phyloP scores from a whole-genome alignment of 495 filamentous ascomycete genomes.

The Oleoguttula mirabilis region DNA sequence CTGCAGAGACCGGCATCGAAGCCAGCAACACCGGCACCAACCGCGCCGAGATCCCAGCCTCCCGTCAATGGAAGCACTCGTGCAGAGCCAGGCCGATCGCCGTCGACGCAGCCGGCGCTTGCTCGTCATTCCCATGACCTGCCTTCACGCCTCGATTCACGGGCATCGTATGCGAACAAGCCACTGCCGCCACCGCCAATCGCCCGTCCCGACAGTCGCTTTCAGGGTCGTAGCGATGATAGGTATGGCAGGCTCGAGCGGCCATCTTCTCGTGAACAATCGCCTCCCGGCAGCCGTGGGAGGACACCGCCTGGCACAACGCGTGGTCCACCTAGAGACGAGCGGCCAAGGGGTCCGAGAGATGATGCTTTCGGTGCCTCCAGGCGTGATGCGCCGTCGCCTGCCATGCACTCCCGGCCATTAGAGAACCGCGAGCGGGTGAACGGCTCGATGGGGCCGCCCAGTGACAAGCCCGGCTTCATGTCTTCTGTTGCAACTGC shows the following conservation, averaged over 20 bases:
- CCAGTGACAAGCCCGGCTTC: constrained; percentile 2
- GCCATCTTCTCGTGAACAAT: constrained; percentile 22
- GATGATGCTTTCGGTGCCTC: constrained; percentile 17
- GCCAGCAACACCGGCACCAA: constrained; percentile 10
- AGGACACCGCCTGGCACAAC: constrained; percentile 20
- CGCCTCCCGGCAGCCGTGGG: constrained; percentile 21
- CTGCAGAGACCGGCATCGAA: constrained; percentile 4
- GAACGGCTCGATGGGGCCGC: constrained; percentile 17
- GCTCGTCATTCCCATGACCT: constrained; percentile 4
- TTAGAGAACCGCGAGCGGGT: constrained; percentile 1
- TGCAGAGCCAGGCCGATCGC: background rate
- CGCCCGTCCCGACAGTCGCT: constrained; percentile 1
- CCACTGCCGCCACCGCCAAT: constrained; percentile 14
- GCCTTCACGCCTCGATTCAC: constrained; percentile 16
- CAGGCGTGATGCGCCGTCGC: background rate
- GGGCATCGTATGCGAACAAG: constrained; percentile 14
- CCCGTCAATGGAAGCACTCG: background rate
- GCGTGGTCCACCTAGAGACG: constrained; percentile 15
- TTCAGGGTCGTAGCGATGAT: constrained; percentile 4
- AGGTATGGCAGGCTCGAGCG: constrained; percentile 27
- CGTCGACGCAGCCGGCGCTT: background rate
- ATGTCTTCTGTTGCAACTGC: constrained; percentile 1
- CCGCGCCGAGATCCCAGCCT: constrained; percentile 9
- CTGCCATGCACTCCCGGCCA: background rate
- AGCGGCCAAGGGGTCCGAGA: constrained; percentile 17